Conservation (phyloP, 208 protist species). For the Leishmania gerbilli region DNA sequence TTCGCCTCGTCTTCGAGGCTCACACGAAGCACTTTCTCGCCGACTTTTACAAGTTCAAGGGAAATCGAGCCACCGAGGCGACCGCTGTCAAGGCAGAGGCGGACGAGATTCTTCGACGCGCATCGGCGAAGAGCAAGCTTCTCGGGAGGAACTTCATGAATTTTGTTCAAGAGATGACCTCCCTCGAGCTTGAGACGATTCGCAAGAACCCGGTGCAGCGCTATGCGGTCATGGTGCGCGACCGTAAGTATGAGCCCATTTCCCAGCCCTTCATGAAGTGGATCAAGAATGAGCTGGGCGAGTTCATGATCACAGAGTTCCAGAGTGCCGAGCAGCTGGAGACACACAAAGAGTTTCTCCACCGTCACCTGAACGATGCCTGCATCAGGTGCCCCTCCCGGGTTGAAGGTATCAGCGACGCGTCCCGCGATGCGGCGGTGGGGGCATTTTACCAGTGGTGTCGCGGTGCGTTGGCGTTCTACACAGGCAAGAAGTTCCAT, state of each 20-base stretch:
- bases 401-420: slow-evolving; percentile 68
- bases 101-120: slow-evolving; percentile 76
- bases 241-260: slow-evolving; percentile 76
- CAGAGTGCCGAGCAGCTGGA: slow-evolving; percentile 78
- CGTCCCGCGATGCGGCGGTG: slow-evolving; percentile 65
- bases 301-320: slow-evolving; percentile 75
- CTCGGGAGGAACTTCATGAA: slow-evolving; percentile 88
- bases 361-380: slow-evolving; percentile 73
- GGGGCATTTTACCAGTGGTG: slow-evolving; percentile 89
- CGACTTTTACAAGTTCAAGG: slow-evolving; percentile 88
- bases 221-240: slow-evolving; percentile 77
- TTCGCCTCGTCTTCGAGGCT: slow-evolving; percentile 82
- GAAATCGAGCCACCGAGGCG: slow-evolving; percentile 69
- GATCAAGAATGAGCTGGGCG: slow-evolving; percentile 78
- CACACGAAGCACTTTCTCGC: slow-evolving; percentile 89
- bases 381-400: slow-evolving; percentile 53
- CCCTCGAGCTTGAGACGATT: slow-evolving; percentile 83
- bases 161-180: slow-evolving; percentile 91
- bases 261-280: slow-evolving; percentile 86
- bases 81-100: slow-evolving; percentile 77
- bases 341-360: slow-evolving; percentile 73
- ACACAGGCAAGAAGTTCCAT: slow-evolving; percentile 66
- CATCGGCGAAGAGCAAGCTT: slow-evolving; percentile 86
- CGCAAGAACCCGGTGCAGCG: slow-evolving; percentile 89
- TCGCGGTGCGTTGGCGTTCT: slow-evolving; percentile 81